Evolutionary conservation across 345 rosid genomes (phyloP).

Genomic region (Aquilaria malaccensis): DNA sequence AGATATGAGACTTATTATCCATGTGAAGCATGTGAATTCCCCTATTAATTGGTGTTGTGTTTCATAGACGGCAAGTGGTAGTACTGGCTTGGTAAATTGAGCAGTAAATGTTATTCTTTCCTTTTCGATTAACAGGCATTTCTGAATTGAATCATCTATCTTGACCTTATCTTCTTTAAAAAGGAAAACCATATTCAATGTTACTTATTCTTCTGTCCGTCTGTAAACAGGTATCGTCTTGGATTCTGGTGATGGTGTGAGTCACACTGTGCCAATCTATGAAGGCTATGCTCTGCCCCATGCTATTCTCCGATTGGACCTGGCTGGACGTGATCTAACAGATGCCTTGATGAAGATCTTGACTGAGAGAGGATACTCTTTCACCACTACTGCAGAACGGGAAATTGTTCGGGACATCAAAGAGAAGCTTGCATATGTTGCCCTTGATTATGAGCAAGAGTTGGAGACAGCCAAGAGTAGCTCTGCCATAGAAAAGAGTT

Average conservation of each 20-base stretch:
- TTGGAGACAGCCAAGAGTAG: constrained; percentile 59
- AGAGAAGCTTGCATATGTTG: constrained; percentile 61
- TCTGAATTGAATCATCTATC: too few relatives aligned
- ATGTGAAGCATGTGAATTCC: too few relatives aligned
- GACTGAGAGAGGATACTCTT: constrained; percentile 62
- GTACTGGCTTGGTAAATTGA: too few relatives aligned
- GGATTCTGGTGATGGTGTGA: constrained; percentile 73
- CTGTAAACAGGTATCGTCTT: constrained; percentile 46
- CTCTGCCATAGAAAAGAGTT: constrained; percentile 56
- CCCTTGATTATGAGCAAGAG: constrained; percentile 55
- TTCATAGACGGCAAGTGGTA: too few relatives aligned
- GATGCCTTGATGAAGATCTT: constrained; percentile 59
- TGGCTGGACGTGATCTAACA: constrained; percentile 62
- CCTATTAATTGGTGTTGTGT: too few relatives aligned
- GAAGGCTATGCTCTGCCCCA: constrained; percentile 63
- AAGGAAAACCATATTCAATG: too few relatives aligned
- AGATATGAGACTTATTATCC: too few relatives aligned
- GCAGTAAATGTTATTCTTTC: too few relatives aligned
- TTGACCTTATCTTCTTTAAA: too few relatives aligned
- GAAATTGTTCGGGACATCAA: constrained; percentile 73
- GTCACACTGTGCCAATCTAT: constrained; percentile 58
- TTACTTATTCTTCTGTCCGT: too few relatives aligned
- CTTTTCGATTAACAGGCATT: too few relatives aligned
- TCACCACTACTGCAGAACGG: constrained; percentile 64
- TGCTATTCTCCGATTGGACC: constrained; percentile 55